Evolutionary conservation across 1,284 basidiomycete species (phyloP), one percentile per base, ranked within the genome.

Genomic region (Tausonia pullulans): DNA sequence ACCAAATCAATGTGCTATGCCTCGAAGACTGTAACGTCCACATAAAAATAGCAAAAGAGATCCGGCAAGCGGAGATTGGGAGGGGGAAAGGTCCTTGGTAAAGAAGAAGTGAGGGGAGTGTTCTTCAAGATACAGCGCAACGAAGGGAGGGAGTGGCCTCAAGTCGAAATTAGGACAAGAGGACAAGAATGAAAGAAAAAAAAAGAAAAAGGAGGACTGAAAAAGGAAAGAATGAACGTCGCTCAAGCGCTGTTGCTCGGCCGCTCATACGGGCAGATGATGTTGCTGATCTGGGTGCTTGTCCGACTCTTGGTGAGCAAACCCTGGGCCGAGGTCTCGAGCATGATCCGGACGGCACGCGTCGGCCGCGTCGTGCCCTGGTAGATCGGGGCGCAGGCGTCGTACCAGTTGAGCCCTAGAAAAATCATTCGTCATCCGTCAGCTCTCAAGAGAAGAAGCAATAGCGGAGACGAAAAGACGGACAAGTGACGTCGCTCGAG

Each of bases 361-460:
- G 61, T 63, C 27, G 67, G 64, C 11, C 68, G 65, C 16, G 46
- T 50, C 1, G 64, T 65, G 9, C 65, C 66, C 8, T 44, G 41
- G 43, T 65, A 69, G 44, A 68, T 67, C 57, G 67, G 67, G 8
- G 27, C 56, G 54, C 69, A 70, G 43, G 67, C 64, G 39, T 67
- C 50, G 14, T 66, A 66, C 57, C 65, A 65, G 11, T 67, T 53
- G 13, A 52, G 44, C 61, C 61, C 65, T 66, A 14, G 13, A 14
- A 7, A 7, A 39, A 61, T n/a, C 5, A 41, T 5, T 27, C 13
- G 27, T 14, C n/a, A 10, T 43, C 55, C 7, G 55, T 43, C 39
- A 39, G 27, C 60, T 41, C 14, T 16, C n/a, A 27, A 39, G 11
- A 5, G 40, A 49, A n/a, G 41, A 39, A 43, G 9, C 8, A n/a